Conservation (phyloP, 176 grass and related monocot species). For the Cenchrus americanus region DNA sequence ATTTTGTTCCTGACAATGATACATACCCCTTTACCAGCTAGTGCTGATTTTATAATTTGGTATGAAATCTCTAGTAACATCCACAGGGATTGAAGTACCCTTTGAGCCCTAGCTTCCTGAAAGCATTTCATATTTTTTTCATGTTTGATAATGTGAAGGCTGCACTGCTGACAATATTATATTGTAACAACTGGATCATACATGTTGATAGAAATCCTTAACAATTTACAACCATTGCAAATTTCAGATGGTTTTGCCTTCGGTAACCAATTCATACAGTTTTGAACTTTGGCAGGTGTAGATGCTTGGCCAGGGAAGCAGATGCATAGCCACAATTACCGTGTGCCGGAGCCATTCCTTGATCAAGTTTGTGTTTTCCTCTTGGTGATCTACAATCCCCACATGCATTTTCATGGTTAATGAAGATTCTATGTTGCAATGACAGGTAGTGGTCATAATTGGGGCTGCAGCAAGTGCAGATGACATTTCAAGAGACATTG, state of each 20-base stretch:
- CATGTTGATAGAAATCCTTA: background rate
- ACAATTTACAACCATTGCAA: background rate
- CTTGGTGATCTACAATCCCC: background rate
- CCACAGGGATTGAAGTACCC: too few relatives aligned
- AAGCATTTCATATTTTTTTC: too few relatives aligned
- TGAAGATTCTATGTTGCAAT: background rate
- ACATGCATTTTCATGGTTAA: background rate
- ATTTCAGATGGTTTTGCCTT: background rate
- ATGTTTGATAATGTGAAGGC: too few relatives aligned
- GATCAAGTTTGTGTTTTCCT: conserved; percentile 51
- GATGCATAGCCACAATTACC: conserved; percentile 93
- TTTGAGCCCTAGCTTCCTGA: too few relatives aligned
- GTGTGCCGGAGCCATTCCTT: conserved; percentile 60
- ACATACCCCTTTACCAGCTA: too few relatives aligned
- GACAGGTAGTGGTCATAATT: conserved; percentile 66
- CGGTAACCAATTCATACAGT: background rate
- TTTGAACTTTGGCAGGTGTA: conserved; percentile 37
- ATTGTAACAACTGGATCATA: background rate
- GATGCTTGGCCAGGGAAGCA: conserved; percentile 75
- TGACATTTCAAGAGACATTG: conserved; percentile 79
- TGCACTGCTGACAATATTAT: too few relatives aligned
- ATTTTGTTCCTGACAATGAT: too few relatives aligned
- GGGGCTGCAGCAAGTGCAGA: conserved; percentile 61
- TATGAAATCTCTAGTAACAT: too few relatives aligned
- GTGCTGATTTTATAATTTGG: too few relatives aligned